phyloP scores from a whole-genome alignment of 495 filamentous ascomycete species.

The Ramalina intermedia region DNA sequence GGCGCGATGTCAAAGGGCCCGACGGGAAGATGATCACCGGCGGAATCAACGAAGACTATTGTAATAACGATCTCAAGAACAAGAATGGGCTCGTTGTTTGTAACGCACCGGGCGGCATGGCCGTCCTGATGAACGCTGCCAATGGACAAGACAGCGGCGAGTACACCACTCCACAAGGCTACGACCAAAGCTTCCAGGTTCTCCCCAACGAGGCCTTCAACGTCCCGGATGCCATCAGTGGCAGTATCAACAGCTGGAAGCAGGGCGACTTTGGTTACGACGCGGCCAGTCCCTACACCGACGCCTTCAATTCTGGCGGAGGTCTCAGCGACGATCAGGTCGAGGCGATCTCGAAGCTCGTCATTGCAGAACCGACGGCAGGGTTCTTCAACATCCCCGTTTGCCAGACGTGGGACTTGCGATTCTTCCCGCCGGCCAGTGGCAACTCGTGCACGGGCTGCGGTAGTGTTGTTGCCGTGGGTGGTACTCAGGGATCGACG shows the following conservation, averaged over 20 bases:
- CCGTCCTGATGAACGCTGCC: constrained; percentile 1
- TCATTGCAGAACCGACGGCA: constrained; percentile 2
- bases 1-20: background rate
- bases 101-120: constrained; percentile 7
- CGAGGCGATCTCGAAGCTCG: background rate
- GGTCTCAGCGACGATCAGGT: background rate
- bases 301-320: background rate
- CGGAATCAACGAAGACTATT: background rate
- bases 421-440: constrained; percentile 4
- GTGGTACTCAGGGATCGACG: background rate
- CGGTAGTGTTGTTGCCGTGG: background rate
- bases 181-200: background rate
- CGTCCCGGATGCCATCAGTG: background rate
- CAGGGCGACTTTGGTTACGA: constrained; percentile 8
- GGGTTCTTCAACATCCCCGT: constrained; percentile 13
- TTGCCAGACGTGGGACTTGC: constrained; percentile 6
- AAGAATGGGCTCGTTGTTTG: constrained; percentile 1
- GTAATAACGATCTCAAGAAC: constrained; percentile 2
- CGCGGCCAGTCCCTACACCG: background rate
- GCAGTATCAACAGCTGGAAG: constrained; percentile 2
- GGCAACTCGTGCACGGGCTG: background rate
- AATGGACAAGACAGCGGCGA: background rate
- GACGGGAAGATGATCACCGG: background rate
- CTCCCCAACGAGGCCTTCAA: constrained; percentile 1
- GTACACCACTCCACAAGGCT: background rate